These are phyloP conservation scores for Lantana camara DNA, from an alignment of 257 asterid genomes.

Conservation along the genomic window DNA sequence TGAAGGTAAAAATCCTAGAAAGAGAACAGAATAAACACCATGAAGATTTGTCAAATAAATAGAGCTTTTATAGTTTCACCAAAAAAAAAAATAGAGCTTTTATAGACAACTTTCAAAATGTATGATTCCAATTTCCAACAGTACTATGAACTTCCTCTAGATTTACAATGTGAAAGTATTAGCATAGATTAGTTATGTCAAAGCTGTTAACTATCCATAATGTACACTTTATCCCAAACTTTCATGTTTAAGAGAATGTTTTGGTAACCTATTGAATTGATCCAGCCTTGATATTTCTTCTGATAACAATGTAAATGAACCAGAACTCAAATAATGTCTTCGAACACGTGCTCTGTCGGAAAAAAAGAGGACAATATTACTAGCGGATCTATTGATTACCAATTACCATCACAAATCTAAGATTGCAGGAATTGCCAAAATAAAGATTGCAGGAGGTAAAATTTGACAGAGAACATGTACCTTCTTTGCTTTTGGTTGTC, in stretches of 20 bases:
- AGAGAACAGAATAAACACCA: too few species aligned
- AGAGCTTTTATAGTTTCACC: too few species aligned
- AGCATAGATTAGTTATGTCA: slow-evolving; percentile 20
- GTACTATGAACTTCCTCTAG: slow-evolving; percentile 7
- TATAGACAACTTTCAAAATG: slow-evolving; percentile 29
- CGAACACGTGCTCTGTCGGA: slow-evolving; percentile 67
- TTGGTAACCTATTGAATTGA: slow-evolving; percentile 42
- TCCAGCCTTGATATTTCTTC: slow-evolving; percentile 67
- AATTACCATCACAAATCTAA: background rate
- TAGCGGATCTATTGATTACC: slow-evolving; percentile 27
- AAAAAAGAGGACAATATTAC: slow-evolving; percentile 13
- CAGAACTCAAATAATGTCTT: slow-evolving; percentile 75
- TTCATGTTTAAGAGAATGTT: slow-evolving; percentile 27
- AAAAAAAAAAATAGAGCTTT: slow-evolving; percentile 6
- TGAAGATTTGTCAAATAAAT: too few species aligned
- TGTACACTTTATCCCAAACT: slow-evolving; percentile 23
- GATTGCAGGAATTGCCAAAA: background rate
- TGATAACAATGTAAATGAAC: slow-evolving; percentile 59
- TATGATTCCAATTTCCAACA: slow-evolving; percentile 18
- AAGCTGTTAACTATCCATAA: slow-evolving; percentile 5
- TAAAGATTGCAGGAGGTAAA: slow-evolving; percentile 20
- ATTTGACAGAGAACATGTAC: slow-evolving; percentile 37
- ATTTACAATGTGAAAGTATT: slow-evolving; percentile 19
- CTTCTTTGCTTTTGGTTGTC: slow-evolving; percentile 53
- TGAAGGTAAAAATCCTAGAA: too few species aligned